Percentiles rank a stretch among this genome's conserved stretches.
Conservation (phyloP, 345 rosid species). For the Nasturtium officinale region DNA sequence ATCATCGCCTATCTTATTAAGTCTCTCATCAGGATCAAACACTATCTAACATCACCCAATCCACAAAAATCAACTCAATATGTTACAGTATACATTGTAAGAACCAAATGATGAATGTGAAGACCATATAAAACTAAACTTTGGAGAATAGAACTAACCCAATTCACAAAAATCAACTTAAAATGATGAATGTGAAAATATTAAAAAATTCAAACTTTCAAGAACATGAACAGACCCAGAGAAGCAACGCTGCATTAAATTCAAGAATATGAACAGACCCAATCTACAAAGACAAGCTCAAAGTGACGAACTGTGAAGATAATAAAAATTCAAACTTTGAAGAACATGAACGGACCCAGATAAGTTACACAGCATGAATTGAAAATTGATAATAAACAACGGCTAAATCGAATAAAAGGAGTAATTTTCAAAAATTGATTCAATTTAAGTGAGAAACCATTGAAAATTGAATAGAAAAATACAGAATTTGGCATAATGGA, state of each 20-base stretch:
- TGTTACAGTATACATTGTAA: neutral
- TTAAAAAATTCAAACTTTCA: neutral
- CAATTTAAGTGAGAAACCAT: slow-evolving; percentile 16
- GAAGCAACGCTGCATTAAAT: neutral
- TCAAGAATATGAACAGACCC: too few relatives aligned
- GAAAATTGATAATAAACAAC: neutral
- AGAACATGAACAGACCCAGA: neutral
- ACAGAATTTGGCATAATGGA: neutral
- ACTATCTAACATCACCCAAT: slow-evolving; percentile 56
- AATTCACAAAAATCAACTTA: neutral
- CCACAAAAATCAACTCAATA: slow-evolving; percentile 19
- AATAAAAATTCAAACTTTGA: too few relatives aligned
- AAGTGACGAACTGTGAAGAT: neutral
- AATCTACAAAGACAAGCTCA: too few relatives aligned
- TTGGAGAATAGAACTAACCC: neutral
- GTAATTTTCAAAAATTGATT: neutral
- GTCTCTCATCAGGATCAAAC: slow-evolving; percentile 81
- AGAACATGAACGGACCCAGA: too few relatives aligned
- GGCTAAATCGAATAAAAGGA: neutral
- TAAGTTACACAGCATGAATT: neutral
- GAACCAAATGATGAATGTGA: neutral
- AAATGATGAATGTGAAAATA: neutral
- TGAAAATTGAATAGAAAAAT: neutral
- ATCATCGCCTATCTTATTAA: slow-evolving; percentile 72
- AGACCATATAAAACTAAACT: neutral